These are phyloP conservation scores for Cyphellophora attinorum DNA, from an alignment of 2,329 filamentous ascomycete genomes.

Conservation along the genomic window DNA sequence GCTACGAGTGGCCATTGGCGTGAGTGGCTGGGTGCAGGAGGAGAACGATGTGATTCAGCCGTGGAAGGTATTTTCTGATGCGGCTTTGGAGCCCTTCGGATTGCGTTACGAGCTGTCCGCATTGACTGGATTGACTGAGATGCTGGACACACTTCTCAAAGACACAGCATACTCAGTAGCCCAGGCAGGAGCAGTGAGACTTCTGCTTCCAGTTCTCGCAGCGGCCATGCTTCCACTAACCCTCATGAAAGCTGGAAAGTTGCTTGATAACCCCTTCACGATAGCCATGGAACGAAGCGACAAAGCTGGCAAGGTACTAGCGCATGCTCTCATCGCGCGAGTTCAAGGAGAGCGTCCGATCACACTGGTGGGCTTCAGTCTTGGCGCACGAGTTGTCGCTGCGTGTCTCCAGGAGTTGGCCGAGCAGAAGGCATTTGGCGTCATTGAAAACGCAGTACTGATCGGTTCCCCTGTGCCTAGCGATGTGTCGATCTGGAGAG, in stretches of 20 bases:
- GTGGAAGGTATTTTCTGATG: conserved; percentile 59
- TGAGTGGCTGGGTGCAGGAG: conserved; percentile 62
- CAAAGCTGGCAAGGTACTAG: conserved; percentile 61
- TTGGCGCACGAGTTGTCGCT: conserved; percentile 65
- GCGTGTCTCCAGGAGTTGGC: conserved; percentile 62
- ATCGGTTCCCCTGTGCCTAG: conserved; percentile 65
- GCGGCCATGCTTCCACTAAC: conserved; percentile 56
- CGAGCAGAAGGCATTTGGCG: conserved; percentile 62
- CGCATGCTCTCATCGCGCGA: conserved; percentile 63
- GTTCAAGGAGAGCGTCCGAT: conserved; percentile 65
- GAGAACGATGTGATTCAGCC: conserved; percentile 55
- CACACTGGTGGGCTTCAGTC: conserved; percentile 61
- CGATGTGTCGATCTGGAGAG: conserved; percentile 56
- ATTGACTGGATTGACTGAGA: conserved; percentile 58
- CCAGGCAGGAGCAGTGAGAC: conserved; percentile 60
- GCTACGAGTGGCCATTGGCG: conserved; percentile 62
- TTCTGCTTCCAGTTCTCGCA: conserved; percentile 53
- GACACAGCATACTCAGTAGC: conserved; percentile 63
- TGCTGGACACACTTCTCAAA: conserved; percentile 60
- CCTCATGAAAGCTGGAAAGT: conserved; percentile 48
- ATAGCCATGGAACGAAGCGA: conserved; percentile 60
- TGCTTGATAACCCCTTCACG: conserved; percentile 64
- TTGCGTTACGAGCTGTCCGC: conserved; percentile 66
- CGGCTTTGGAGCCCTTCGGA: conserved; percentile 58
- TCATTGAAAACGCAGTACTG: conserved; percentile 65